Evolutionary conservation across 2,329 filamentous ascomycete genomes (phyloP).

Genomic region (Colletotrichum zoysiae): DNA sequence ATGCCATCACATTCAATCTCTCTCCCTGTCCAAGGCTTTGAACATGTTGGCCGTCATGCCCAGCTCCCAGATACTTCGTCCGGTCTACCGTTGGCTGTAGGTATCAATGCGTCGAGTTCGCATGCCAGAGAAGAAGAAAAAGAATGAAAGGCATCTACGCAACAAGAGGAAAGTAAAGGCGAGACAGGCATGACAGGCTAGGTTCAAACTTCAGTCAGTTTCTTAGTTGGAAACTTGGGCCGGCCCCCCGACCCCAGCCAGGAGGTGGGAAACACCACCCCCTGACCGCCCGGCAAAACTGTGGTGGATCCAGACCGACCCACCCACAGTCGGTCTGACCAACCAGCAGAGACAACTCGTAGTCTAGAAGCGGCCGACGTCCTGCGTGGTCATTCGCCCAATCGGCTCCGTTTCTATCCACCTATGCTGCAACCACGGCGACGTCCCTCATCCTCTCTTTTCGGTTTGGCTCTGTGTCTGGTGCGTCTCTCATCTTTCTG

Average conservation of each 20-base stretch:
- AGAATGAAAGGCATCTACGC: not conserved
- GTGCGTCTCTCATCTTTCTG: conserved; percentile 1
- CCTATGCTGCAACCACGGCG: conserved; percentile 29
- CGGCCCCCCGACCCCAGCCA: conserved; percentile 15
- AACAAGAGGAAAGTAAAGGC: conserved; percentile 21
- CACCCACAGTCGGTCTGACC: conserved; percentile 27
- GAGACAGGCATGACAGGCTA: conserved; percentile 29
- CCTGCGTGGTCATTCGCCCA: conserved; percentile 17
- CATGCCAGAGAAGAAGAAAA: conserved; percentile 9
- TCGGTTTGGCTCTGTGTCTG: conserved; percentile 2
- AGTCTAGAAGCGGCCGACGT: conserved; percentile 1
- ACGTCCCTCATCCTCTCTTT: conserved; percentile 26
- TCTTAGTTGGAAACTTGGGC: conserved; percentile 33
- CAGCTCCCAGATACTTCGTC: conserved; percentile 31
- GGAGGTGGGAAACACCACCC: not conserved
- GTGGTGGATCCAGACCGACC: not conserved
- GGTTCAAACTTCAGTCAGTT: conserved; percentile 29
- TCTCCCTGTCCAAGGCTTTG: conserved; percentile 14
- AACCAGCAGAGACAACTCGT: conserved; percentile 24
- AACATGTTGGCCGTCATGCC: conserved; percentile 25
- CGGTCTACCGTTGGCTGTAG: conserved; percentile 24
- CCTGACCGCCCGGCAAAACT: conserved; percentile 31
- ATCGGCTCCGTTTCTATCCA: not conserved
- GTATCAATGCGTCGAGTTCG: conserved; percentile 9
- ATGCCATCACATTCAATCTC: conserved; percentile 32